phyloP scores from a whole-genome alignment of 164 flowering plant genomes.

The Magnolia sinica region DNA sequence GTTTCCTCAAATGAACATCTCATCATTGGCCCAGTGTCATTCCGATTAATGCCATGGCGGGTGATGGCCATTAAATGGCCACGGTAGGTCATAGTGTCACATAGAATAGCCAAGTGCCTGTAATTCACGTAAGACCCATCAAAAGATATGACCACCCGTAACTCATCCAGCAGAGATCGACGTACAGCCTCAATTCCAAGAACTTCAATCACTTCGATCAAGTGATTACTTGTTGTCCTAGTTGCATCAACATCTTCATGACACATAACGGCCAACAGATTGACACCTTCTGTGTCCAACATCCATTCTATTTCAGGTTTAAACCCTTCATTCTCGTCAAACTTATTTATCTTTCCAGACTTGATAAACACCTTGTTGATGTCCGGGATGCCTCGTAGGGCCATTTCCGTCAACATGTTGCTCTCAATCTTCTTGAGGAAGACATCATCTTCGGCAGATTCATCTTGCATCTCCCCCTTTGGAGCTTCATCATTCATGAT shows the following conservation, averaged over 20 bases:
- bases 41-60: constrained; percentile 96
- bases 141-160: constrained; percentile 96
- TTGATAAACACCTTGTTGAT: constrained; percentile 94
- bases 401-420: constrained; percentile 98
- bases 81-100: constrained; percentile 99
- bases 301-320: constrained; percentile 89
- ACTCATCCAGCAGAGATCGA: constrained; percentile 75
- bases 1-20: constrained; percentile 99
- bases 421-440: constrained; percentile 95
- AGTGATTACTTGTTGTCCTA: constrained; percentile 92
- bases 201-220: constrained; percentile 96
- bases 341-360: constrained; percentile 61
- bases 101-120: constrained; percentile 87
- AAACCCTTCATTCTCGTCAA: constrained; percentile 82
- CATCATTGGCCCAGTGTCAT: constrained; percentile 99
- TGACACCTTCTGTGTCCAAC: constrained; percentile 98
- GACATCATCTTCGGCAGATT: constrained; percentile 99
- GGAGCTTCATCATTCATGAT: constrained; percentile 98
- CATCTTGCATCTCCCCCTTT: constrained; percentile 82
- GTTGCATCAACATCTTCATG: constrained; percentile 93
- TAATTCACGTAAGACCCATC: constrained; percentile 99
- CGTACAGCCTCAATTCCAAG: constrained; percentile 99
- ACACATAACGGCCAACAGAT: constrained; percentile 90
- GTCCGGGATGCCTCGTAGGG: constrained; percentile 94
- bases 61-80: constrained; percentile 99